Evolutionary conservation across 169 alveolate species (phyloP).

Genomic region (Plasmodium relictum): DNA sequence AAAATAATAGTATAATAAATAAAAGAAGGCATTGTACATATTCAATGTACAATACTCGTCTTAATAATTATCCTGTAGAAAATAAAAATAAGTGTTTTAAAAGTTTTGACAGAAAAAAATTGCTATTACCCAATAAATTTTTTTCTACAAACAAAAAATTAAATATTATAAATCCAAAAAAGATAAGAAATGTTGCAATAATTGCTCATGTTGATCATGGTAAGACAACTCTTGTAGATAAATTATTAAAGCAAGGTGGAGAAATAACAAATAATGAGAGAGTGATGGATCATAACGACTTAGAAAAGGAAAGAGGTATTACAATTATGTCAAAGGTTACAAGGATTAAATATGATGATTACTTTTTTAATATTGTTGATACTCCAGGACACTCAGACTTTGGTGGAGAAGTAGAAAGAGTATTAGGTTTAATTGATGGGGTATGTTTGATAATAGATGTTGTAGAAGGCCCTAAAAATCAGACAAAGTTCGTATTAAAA

Average conservation of each 20-base stretch:
- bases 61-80: too few species aligned
- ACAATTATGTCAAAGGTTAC: slow-evolving; percentile 97
- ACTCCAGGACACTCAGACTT: slow-evolving; percentile 98
- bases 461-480: slow-evolving; percentile 96
- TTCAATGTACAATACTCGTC: too few species aligned
- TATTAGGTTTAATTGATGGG: slow-evolving; percentile 97
- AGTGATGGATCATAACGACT: slow-evolving; percentile 93
- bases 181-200: slow-evolving; percentile 97
- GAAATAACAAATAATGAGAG: slow-evolving; percentile 81
- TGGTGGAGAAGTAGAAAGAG: slow-evolving; percentile 98
- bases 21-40: neutral
- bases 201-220: slow-evolving; percentile 99
- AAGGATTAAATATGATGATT: slow-evolving; percentile 91
- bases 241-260: slow-evolving; percentile 84
- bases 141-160: slow-evolving; percentile 40
- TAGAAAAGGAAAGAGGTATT: slow-evolving; percentile 98
- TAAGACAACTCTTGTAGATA: slow-evolving; percentile 98
- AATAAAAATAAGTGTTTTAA: too few species aligned
- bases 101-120: too few species aligned
- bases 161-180: slow-evolving; percentile 73
- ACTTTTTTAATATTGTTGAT: slow-evolving; percentile 88
- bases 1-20: neutral
- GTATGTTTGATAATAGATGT: slow-evolving; percentile 96
- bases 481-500: slow-evolving; percentile 88
- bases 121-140: too few species aligned